Evolutionary conservation across 148 eudicot genomes (phyloP).

Genomic region (Hydrangea macrophylla): DNA sequence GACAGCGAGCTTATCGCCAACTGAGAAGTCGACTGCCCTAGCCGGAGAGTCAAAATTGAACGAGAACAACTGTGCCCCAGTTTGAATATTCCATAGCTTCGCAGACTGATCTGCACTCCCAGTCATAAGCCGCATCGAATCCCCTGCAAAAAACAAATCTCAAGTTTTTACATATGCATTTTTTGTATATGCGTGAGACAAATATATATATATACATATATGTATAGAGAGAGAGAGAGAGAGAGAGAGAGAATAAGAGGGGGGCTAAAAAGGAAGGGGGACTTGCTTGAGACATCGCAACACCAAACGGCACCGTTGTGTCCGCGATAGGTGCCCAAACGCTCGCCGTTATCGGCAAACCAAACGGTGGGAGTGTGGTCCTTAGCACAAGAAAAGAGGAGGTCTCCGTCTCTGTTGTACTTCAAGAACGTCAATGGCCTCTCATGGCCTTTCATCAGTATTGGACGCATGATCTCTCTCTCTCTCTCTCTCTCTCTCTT

Average conservation of each 20-base stretch:
- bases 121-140: slow-evolving; percentile 69
- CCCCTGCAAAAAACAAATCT: slow-evolving; percentile 42
- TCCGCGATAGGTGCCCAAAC: slow-evolving; percentile 87
- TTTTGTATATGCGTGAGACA: too few relatives aligned
- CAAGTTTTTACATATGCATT: too few relatives aligned
- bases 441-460: slow-evolving; percentile 98
- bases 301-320: slow-evolving; percentile 98
- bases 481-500: neutral
- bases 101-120: slow-evolving; percentile 97
- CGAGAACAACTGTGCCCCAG: slow-evolving; percentile 56
- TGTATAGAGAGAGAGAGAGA: neutral
- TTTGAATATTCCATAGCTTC: slow-evolving; percentile 79
- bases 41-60: slow-evolving; percentile 83
- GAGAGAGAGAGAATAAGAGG: neutral
- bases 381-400: slow-evolving; percentile 64
- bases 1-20: slow-evolving; percentile 79
- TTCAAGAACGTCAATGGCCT: slow-evolving; percentile 88
- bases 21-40: slow-evolving; percentile 70
- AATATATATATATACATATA: too few relatives aligned
- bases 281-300: slow-evolving; percentile 73
- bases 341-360: slow-evolving; percentile 69
- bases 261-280: neutral
- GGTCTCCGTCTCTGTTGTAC: slow-evolving; percentile 80
- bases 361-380: slow-evolving; percentile 68
- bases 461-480: slow-evolving; percentile 66